Percentiles rank a stretch among this genome's conserved stretches.
These are phyloP conservation scores for Striga asiatica DNA, from an alignment of 257 asterid species.

Conservation along the genomic window DNA sequence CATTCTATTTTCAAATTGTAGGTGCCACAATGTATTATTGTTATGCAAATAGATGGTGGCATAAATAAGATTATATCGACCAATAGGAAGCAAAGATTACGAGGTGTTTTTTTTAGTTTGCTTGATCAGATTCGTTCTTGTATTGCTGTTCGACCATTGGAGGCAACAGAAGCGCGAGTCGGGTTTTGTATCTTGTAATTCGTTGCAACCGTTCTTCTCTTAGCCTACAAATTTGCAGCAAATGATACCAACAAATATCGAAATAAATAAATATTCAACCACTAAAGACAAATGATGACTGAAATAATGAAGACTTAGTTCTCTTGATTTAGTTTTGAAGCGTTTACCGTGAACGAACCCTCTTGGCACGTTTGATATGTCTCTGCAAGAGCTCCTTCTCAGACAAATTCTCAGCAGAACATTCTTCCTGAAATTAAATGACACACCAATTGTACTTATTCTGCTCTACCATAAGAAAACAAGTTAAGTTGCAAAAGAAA, in stretches of 20 bases:
- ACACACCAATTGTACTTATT: not conserved
- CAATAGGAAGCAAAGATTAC: not conserved
- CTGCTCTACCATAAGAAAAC: not conserved
- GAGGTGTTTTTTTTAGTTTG: constrained; percentile 32
- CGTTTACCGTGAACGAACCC: constrained; percentile 68
- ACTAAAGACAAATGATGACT: too few relatives aligned
- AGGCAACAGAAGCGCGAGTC: constrained; percentile 77
- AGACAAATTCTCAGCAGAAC: constrained; percentile 48
- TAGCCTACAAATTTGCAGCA: constrained; percentile 40
- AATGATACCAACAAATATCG: too few relatives aligned
- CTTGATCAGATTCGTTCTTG: constrained; percentile 40
- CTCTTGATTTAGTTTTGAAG: not conserved
- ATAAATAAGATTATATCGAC: not conserved
- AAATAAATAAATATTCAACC: not conserved
- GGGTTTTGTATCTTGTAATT: constrained; percentile 66
- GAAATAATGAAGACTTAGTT: too few relatives aligned
- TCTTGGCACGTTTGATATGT: constrained; percentile 83
- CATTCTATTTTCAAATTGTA: not conserved
- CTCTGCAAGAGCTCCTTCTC: constrained; percentile 59
- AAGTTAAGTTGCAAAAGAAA: constrained; percentile 4
- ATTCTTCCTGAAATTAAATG: constrained; percentile 47
- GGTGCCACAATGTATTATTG: not conserved
- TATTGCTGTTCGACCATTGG: constrained; percentile 68
- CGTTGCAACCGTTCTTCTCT: constrained; percentile 69
- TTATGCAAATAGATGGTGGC: not conserved